phyloP scores from a whole-genome alignment of 2,329 filamentous ascomycete species.

The Didymosphaeria variabile region DNA sequence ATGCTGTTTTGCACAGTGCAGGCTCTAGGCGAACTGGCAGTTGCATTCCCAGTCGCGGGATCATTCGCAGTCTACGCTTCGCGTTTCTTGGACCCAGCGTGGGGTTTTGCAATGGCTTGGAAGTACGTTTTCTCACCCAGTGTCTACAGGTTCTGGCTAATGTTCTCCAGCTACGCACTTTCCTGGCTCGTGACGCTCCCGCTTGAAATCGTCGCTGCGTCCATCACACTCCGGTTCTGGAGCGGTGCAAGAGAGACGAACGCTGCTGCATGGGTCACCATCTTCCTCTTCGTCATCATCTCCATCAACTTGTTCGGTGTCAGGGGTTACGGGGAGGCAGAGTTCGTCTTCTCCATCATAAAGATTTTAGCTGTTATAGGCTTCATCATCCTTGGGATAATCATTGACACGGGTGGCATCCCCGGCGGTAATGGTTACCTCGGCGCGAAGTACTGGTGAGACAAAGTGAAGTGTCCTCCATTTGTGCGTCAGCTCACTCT shows the following conservation, averaged over 20 bases:
- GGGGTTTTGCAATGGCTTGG: conserved; percentile 53
- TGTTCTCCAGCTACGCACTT: conserved; percentile 73
- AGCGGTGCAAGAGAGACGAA: conserved; percentile 58
- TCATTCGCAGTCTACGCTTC: conserved; percentile 90
- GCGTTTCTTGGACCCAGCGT: conserved; percentile 86
- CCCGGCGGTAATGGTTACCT: conserved; percentile 71
- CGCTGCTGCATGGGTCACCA: conserved; percentile 72
- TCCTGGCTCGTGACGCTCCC: conserved; percentile 84
- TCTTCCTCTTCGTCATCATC: conserved; percentile 77
- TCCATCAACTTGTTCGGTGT: conserved; percentile 87
- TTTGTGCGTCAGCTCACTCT: conserved; percentile 10
- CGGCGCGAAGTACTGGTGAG: conserved; percentile 75
- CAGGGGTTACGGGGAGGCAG: conserved; percentile 84
- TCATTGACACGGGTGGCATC: conserved; percentile 78
- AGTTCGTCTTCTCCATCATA: conserved; percentile 83
- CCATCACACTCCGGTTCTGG: conserved; percentile 88
- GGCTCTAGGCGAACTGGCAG: conserved; percentile 85
- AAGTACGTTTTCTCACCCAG: conserved; percentile 12
- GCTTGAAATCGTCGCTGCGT: conserved; percentile 82
- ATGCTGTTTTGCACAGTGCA: conserved; percentile 92
- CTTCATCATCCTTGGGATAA: conserved; percentile 84
- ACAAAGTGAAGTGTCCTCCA: background rate
- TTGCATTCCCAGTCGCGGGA: conserved; percentile 84
- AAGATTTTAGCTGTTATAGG: conserved; percentile 85
- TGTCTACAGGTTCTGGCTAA: conserved; percentile 5